Percentiles rank a stretch among this genome's conserved stretches.
Evolutionary conservation across 352 stramenopile species (phyloP).

Genomic region (Phytophthora syringae): DNA sequence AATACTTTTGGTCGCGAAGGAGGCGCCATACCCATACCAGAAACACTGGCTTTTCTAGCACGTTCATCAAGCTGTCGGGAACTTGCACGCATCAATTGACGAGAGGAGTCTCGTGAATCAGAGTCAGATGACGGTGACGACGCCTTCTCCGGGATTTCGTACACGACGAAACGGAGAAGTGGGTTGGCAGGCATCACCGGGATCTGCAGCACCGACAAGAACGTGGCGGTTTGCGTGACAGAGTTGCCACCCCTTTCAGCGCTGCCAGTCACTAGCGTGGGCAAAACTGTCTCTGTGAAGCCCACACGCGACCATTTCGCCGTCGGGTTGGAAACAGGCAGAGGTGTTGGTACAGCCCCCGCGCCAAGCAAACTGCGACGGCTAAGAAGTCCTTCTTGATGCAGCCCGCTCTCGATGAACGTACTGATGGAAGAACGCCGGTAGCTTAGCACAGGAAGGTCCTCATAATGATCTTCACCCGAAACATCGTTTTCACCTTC

Average conservation of each 20-base stretch:
- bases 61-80: slow-evolving; percentile 66
- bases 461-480: slow-evolving; percentile 60
- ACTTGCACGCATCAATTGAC: slow-evolving; percentile 45
- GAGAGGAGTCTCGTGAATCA: slow-evolving; percentile 29
- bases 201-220: slow-evolving; percentile 83
- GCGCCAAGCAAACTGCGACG: slow-evolving; percentile 49
- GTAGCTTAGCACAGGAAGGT: slow-evolving; percentile 51
- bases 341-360: slow-evolving; percentile 31
- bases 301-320: slow-evolving; percentile 73
- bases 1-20: slow-evolving; percentile 72
- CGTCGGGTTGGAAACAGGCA: slow-evolving; percentile 34
- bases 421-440: slow-evolving; percentile 75
- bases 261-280: slow-evolving; percentile 53
- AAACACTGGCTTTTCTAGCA: slow-evolving; percentile 58
- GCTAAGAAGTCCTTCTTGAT: slow-evolving; percentile 68
- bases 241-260: slow-evolving; percentile 24
- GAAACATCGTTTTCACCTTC: slow-evolving; percentile 58
- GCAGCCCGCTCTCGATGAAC: slow-evolving; percentile 73
- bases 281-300: slow-evolving; percentile 81
- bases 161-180: slow-evolving; percentile 83
- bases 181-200: slow-evolving; percentile 67
- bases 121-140: slow-evolving; percentile 29
- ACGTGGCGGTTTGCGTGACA: slow-evolving; percentile 68
- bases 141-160: slow-evolving; percentile 70
- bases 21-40: slow-evolving; percentile 62